phyloP scores from a whole-genome alignment of 352 stramenopile species.

The Pythium phragmitis region DNA sequence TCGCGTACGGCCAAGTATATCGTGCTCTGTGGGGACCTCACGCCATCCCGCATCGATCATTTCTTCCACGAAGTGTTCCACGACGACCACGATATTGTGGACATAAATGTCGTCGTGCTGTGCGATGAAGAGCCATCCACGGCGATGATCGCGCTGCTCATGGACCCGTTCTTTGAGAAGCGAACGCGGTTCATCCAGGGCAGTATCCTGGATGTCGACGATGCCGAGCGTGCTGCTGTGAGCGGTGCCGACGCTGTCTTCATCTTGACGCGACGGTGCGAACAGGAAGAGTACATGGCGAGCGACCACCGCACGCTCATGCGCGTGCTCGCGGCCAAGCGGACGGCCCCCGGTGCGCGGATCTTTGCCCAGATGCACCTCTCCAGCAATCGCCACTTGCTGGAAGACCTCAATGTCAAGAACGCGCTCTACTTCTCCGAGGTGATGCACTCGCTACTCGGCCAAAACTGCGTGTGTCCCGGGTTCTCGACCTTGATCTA shows the following conservation, averaged over 20 bases:
- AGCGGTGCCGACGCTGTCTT: slow-evolving; percentile 71
- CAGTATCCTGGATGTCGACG: slow-evolving; percentile 76
- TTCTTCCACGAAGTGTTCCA: slow-evolving; percentile 89
- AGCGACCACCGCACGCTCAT: slow-evolving; percentile 83
- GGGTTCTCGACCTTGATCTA: slow-evolving; percentile 89
- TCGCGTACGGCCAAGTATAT: slow-evolving; percentile 62
- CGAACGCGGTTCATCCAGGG: slow-evolving; percentile 81
- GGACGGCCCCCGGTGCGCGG: slow-evolving; percentile 45
- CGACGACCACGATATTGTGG: slow-evolving; percentile 82
- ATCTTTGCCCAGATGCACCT: slow-evolving; percentile 81
- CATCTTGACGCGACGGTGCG: slow-evolving; percentile 63
- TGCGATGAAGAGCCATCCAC: slow-evolving; percentile 76
- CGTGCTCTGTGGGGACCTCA: slow-evolving; percentile 83
- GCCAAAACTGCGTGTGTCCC: slow-evolving; percentile 83
- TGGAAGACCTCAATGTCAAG: slow-evolving; percentile 75
- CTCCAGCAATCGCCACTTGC: slow-evolving; percentile 69
- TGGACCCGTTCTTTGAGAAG: slow-evolving; percentile 87
- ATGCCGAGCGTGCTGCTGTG: slow-evolving; percentile 70
- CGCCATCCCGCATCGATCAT: slow-evolving; percentile 73
- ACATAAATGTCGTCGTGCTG: slow-evolving; percentile 76
- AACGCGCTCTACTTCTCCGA: slow-evolving; percentile 82
- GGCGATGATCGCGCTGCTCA: slow-evolving; percentile 67
- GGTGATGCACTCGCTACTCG: slow-evolving; percentile 76
- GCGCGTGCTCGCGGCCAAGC: slow-evolving; percentile 74
- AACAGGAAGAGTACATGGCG: slow-evolving; percentile 61